A percentile compares a stretch with the other conserved stretches of the same genome.
Conservation (phyloP, 345 rosid genomes). For the Melaleuca quinquenervia region DNA sequence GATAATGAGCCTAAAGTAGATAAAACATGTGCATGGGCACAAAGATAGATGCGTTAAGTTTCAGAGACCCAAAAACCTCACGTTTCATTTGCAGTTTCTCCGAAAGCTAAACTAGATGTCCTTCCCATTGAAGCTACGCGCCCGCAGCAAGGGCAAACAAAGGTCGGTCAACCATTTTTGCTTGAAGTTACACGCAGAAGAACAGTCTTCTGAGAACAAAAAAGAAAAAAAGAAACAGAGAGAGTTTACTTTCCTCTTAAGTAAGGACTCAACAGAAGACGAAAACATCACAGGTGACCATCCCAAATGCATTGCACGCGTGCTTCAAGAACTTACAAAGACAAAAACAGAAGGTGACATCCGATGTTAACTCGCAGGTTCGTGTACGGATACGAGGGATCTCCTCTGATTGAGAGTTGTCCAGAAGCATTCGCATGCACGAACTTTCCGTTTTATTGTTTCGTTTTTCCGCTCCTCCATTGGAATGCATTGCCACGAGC, state of each 20-base stretch:
- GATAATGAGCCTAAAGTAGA: neutral
- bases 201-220: neutral
- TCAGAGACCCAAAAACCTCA: neutral
- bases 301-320: neutral
- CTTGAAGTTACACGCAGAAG: neutral
- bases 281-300: neutral
- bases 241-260: neutral
- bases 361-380: neutral
- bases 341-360: neutral
- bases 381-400: neutral
- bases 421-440: neutral
- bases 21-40: neutral
- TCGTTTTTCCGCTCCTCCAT: neutral
- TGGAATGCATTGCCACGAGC: neutral
- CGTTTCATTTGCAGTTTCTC: neutral
- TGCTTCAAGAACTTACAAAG: neutral
- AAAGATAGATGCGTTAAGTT: neutral
- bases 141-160: neutral
- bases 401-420: neutral
- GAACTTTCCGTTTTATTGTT: neutral
- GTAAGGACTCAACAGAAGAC: neutral
- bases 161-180: neutral
- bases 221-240: neutral
- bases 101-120: neutral
- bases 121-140: neutral